Percentiles rank a stretch among this genome's conserved stretches.
phyloP scores from a whole-genome alignment of 202 grass and related monocot species.

The Tripidium arundinaceum region DNA sequence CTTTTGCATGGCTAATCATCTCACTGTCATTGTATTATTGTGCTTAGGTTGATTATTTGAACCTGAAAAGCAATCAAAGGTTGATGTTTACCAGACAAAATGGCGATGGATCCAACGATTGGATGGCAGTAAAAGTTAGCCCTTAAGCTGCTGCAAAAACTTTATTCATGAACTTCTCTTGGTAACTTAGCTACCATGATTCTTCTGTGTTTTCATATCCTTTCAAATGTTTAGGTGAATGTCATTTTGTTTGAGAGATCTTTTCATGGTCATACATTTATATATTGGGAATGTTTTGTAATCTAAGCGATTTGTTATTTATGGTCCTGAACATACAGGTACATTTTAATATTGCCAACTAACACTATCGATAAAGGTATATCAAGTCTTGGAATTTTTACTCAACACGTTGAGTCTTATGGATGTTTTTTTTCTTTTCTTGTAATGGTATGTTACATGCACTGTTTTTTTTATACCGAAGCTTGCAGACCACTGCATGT shows the following conservation, averaged over 20 bases:
- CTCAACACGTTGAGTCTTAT: too few species aligned
- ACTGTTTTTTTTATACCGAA: too few species aligned
- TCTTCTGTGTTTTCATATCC: neutral
- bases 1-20: neutral
- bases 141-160: constrained; percentile 31
- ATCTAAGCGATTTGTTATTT: neutral
- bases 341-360: too few species aligned
- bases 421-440: too few species aligned
- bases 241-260: neutral
- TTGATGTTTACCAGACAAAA: constrained; percentile 55
- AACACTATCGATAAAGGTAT: too few species aligned
- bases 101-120: constrained; percentile 37
- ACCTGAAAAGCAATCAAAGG: constrained; percentile 77
- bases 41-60: constrained; percentile 75
- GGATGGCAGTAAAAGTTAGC: constrained; percentile 54
- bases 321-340: too few species aligned
- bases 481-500: too few species aligned
- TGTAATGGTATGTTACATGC: too few species aligned
- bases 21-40: neutral
- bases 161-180: neutral
- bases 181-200: constrained; percentile 6
- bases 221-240: neutral
- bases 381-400: too few species aligned
- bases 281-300: neutral
- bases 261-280: neutral